A percentile compares a stretch with the other conserved stretches of the same genome.
These are phyloP conservation scores for Rhododendron mucronatum DNA, from an alignment of 148 eudicot genomes.

Conservation along the genomic window DNA sequence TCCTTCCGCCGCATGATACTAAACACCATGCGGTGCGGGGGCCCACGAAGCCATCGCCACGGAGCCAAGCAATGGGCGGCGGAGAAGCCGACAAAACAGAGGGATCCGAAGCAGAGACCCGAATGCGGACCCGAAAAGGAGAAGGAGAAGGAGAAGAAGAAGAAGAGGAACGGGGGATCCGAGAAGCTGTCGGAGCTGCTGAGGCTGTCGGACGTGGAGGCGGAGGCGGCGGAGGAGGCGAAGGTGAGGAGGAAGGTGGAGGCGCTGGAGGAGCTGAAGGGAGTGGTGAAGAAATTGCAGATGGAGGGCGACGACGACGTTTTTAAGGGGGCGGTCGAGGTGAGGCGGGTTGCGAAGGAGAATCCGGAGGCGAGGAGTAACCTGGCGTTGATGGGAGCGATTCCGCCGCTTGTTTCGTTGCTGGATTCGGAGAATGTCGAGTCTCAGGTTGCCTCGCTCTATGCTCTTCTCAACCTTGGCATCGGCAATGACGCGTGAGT, in stretches of 20 bases:
- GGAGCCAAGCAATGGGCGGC: background rate
- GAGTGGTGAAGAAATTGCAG: constrained; percentile 37
- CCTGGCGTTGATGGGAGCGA: constrained; percentile 69
- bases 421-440: constrained; percentile 34
- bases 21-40: constrained; percentile 56
- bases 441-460: constrained; percentile 53
- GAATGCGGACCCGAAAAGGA: background rate
- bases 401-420: constrained; percentile 69
- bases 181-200: constrained; percentile 60
- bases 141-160: background rate
- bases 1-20: constrained; percentile 47
- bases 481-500: constrained; percentile 78
- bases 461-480: constrained; percentile 76
- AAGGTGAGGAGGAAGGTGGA: constrained; percentile 42
- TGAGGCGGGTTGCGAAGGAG: constrained; percentile 59
- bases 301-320: constrained; percentile 21
- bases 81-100: background rate
- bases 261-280: constrained; percentile 50
- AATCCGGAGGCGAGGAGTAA: constrained; percentile 48
- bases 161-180: constrained; percentile 16
- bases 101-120: background rate
- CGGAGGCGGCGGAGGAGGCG: constrained; percentile 27
- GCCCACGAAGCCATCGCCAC: constrained; percentile 10
- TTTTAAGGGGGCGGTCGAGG: constrained; percentile 40
- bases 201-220: constrained; percentile 31